Percentiles rank a stretch among this genome's conserved stretches.
These are phyloP conservation scores for Phytopythium vexans DNA, from an alignment of 352 stramenopile genomes.

Conservation along the genomic window DNA sequence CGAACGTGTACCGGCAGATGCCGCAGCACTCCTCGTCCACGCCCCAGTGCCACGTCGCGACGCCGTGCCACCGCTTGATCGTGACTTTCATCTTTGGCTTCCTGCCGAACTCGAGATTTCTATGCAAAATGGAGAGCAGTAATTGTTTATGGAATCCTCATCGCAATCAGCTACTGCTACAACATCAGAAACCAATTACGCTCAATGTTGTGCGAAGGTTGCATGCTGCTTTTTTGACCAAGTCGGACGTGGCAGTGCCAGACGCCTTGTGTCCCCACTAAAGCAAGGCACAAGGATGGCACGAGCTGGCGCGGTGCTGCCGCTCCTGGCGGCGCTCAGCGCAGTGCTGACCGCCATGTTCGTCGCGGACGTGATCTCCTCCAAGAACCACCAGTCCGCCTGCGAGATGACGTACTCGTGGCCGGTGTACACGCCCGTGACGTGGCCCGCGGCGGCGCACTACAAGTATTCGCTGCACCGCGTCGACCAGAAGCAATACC, in stretches of 20 bases:
- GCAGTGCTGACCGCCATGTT: slow-evolving; percentile 38
- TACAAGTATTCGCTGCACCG: slow-evolving; percentile 65
- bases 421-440: slow-evolving; percentile 70
- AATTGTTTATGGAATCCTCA: neutral
- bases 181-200: slow-evolving; percentile 1
- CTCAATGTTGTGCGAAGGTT: slow-evolving; percentile 7
- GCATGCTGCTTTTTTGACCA: neutral
- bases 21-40: slow-evolving; percentile 91
- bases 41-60: slow-evolving; percentile 90
- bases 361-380: slow-evolving; percentile 40
- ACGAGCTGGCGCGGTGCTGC: slow-evolving; percentile 23
- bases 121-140: neutral
- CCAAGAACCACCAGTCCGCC: slow-evolving; percentile 20
- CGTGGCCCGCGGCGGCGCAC: slow-evolving; percentile 31
- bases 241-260: neutral
- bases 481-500: slow-evolving; percentile 64
- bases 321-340: slow-evolving; percentile 51
- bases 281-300: neutral
- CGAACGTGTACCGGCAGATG: slow-evolving; percentile 84
- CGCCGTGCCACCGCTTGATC: slow-evolving; percentile 86
- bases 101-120: neutral
- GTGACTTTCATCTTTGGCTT: slow-evolving; percentile 66
- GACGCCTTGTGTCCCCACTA: neutral
- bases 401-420: slow-evolving; percentile 88
- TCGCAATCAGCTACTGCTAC: neutral